phyloP scores from a whole-genome alignment of 2,329 filamentous ascomycete species.

The Aspergillus ochraceoroseus region DNA sequence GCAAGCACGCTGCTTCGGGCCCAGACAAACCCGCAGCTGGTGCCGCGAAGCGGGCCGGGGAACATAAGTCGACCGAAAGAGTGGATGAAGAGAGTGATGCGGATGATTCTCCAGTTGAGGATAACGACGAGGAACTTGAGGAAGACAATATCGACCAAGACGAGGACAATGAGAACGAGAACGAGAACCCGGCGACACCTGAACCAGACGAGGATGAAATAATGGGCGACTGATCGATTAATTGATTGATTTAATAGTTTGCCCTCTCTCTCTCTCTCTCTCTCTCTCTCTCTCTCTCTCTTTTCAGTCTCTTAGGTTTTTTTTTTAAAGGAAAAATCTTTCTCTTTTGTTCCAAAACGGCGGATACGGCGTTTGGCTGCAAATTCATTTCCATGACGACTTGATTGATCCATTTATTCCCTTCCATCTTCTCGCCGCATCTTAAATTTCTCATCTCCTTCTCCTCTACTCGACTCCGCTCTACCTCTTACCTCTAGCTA shows the following conservation, averaged over 20 bases:
- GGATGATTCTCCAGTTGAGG: conserved; percentile 21
- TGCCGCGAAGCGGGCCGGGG: conserved; percentile 22
- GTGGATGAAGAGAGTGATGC: conserved; percentile 44
- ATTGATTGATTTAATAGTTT: too few relatives aligned
- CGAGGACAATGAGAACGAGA: conserved; percentile 38
- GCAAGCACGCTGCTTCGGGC: conserved; percentile 26
- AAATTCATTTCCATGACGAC: background rate
- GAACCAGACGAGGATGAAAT: conserved; percentile 40
- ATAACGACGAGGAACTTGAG: conserved; percentile 37
- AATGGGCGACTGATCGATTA: conserved; percentile 38
- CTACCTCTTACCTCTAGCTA: too few relatives aligned
- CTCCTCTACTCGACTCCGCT: background rate
- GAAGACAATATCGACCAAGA: conserved; percentile 37
- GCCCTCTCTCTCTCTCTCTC: too few relatives aligned
- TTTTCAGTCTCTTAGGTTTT: too few relatives aligned
- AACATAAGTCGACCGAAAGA: conserved; percentile 39
- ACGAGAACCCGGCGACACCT: conserved; percentile 27
- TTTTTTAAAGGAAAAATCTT: too few relatives aligned
- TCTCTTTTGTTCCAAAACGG: conserved; percentile 7
- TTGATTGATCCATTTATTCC: conserved; percentile 15
- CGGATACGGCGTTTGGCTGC: too few relatives aligned
- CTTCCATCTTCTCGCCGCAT: conserved; percentile 3
- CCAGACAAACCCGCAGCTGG: conserved; percentile 16
- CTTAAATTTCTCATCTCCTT: conserved; percentile 4
- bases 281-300: too few relatives aligned